Conservation (phyloP, 2,329 filamentous ascomycete species). For the Ceratocystis diversiconidia region DNA sequence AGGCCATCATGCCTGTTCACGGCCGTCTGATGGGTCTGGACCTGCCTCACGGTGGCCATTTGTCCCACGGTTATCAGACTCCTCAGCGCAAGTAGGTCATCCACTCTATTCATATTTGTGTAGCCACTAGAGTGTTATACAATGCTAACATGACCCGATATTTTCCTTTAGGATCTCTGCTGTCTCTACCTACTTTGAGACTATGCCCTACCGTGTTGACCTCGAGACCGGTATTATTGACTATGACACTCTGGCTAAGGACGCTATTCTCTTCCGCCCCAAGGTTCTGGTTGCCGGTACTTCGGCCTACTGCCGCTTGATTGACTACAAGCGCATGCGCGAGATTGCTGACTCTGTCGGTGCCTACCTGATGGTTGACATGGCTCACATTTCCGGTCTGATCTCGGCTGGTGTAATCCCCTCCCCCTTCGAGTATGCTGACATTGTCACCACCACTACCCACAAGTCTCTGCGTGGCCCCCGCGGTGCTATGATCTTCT, state of each 20-base stretch:
- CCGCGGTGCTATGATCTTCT: constrained; percentile 99
- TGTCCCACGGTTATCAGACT: constrained; percentile 96
- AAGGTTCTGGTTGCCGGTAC: constrained; percentile 95
- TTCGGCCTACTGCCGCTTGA: constrained; percentile 93
- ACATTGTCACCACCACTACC: constrained; percentile 95
- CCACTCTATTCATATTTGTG: too few relatives aligned
- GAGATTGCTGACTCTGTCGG: constrained; percentile 87
- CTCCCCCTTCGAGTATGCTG: constrained; percentile 80
- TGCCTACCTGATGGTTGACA: constrained; percentile 90
- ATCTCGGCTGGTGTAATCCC: constrained; percentile 88
- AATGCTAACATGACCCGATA: background rate
- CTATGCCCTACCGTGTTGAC: constrained; percentile 86
- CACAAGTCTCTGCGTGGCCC: constrained; percentile 98
- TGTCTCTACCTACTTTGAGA: constrained; percentile 98
- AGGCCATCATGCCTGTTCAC: constrained; percentile 90
- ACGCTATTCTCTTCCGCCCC: constrained; percentile 81
- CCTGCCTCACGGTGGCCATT: constrained; percentile 83
- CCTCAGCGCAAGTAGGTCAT: constrained; percentile 66
- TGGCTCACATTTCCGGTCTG: constrained; percentile 96
- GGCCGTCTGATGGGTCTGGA: constrained; percentile 95
- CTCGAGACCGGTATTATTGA: constrained; percentile 90
- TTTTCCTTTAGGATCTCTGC: constrained; percentile 58
- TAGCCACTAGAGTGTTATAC: background rate
- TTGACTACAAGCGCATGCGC: constrained; percentile 93
- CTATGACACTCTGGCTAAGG: constrained; percentile 83